Conservation (phyloP, 176 grass and related monocot genomes). For the Zea mays region Zm-B73-REFERENCE-NAM-5.0 NC_050099.1:123694001-123694500, state of each 20-base stretch:
- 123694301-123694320: conserved; percentile 9
- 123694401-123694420: conserved; percentile 46
- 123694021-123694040: not conserved
- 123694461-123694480: conserved; percentile 48
- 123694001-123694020: not conserved
- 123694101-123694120: not conserved
- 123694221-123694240: not conserved
- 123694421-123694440: conserved; percentile 62
- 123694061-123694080: not conserved
- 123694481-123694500: conserved; percentile 69
- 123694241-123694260: not conserved
- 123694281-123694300: not conserved
- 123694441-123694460: conserved; percentile 55
- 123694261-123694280: not conserved
- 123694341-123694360: not conserved
- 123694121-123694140: not conserved
- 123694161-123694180: not conserved
- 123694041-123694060: not conserved
- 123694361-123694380: conserved; percentile 49
- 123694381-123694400: conserved; percentile 57
- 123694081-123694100: not conserved
- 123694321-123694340: not conserved
- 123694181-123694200: not conserved
- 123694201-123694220: not conserved
- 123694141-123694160: not conserved